Base-by-base conservation (phyloP, 2,329 filamentous ascomycete species). In the Xylariaceae sp. region DNA sequence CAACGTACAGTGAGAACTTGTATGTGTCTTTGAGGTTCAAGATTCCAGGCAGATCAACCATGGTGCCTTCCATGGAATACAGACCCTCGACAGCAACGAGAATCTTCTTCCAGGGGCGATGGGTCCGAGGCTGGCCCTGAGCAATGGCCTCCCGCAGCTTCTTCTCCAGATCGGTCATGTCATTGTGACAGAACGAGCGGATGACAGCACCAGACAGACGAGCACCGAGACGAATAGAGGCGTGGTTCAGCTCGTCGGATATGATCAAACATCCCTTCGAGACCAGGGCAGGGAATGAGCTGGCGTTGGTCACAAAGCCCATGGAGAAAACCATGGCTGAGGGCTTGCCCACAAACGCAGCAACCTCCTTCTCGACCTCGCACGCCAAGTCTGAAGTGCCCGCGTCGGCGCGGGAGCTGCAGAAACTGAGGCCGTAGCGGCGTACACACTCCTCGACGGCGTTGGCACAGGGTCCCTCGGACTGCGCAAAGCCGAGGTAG, bases 61-160 rank as follows among this genome's bases (percentile, higher is more conserved):
- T 94, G 46, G 89, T 95, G 31, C 92, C 92, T 65, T 98, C 92
- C 92, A 98, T 98, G 1, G 90, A 96, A 70, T 98, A 98, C 14
- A 98, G 74, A 49, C 92, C 92, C 60, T 98, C 92, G 23, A 98
- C 86, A 23, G 90, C 89, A 28, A 98, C 85, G 32, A 98, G 61
- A 40, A 98, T 96, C 77, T 96, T 98, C 72, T 94, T 95, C 92
- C 92, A 98, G 1, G 92, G 92, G 19, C 92, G 83, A 61, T 98
- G 92, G n/a, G 90, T 98, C 46, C 92, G 83, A 33, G 92, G 92
- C 57, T 98, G 92, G 28, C 92, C 92, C 63, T 96, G 90, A 11
- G 90, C 89, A 55, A 98, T 96, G 45, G 80, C 83, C 56, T 96
- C 89, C 26, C 92, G 83, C 5, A 98, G 76, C 49, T 83, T 79